Percentiles rank a stretch among this genome's conserved stretches.
Conservation (phyloP, 2,329 filamentous ascomycete species). For the Thielaviopsis cerberus region DNA sequence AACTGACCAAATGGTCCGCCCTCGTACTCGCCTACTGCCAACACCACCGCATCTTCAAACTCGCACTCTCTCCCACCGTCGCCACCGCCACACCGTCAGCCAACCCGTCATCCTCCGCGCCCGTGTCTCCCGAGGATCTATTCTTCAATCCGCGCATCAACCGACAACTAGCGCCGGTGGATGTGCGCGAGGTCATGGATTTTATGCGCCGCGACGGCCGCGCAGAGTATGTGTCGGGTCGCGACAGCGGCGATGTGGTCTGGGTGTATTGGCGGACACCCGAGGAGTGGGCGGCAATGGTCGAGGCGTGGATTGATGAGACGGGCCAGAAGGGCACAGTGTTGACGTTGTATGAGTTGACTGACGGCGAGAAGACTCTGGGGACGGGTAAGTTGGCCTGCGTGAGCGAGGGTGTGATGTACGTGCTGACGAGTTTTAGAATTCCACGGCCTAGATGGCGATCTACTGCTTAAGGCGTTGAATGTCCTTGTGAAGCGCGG, state of each 20-base stretch:
- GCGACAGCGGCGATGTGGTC: slow-evolving; percentile 30
- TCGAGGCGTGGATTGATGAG: slow-evolving; percentile 68
- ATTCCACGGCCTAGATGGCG: slow-evolving; percentile 73
- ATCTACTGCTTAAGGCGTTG: slow-evolving; percentile 62
- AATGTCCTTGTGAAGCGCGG: slow-evolving; percentile 70
- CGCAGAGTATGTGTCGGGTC: slow-evolving; percentile 44
- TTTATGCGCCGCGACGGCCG: slow-evolving; percentile 40
- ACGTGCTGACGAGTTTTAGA: slow-evolving; percentile 28
- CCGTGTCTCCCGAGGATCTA: slow-evolving; percentile 27
- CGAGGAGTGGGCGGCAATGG: slow-evolving; percentile 70
- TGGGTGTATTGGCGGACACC: slow-evolving; percentile 75
- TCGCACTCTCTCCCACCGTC: slow-evolving; percentile 38
- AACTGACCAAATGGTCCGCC: slow-evolving; percentile 69
- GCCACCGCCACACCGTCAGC: not conserved
- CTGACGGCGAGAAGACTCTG: slow-evolving; percentile 63
- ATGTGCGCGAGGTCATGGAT: slow-evolving; percentile 39
- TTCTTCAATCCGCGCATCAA: slow-evolving; percentile 39
- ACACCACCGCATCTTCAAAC: slow-evolving; percentile 55
- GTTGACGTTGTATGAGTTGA: slow-evolving; percentile 79
- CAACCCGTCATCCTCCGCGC: slow-evolving; percentile 16
- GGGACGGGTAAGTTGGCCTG: slow-evolving; percentile 38
- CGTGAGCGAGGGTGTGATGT: not conserved
- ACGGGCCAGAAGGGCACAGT: slow-evolving; percentile 80
- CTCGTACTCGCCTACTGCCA: slow-evolving; percentile 72
- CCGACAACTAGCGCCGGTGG: slow-evolving; percentile 29